These are phyloP conservation scores for Wickerhamomyces hampshirensis DNA, from an alignment of 805 yeast species.

Conservation along the genomic window DNA sequence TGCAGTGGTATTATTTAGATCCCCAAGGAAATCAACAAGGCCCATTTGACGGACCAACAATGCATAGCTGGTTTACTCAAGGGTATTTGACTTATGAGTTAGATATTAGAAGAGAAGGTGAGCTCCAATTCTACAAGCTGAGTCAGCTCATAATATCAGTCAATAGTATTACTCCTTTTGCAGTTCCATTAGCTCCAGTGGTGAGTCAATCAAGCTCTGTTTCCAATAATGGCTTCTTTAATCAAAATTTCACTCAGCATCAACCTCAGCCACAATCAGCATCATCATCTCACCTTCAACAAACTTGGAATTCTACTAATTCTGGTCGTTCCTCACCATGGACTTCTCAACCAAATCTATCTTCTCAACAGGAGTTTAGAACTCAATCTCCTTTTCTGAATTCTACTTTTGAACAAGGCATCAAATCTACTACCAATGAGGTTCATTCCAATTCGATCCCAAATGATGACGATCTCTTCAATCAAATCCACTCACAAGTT, in stretches of 20 bases:
- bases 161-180: conserved; percentile 56
- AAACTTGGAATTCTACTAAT: conserved; percentile 8
- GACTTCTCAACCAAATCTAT: conserved; percentile 10
- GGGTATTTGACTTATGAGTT: conserved; percentile 55
- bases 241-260: conserved; percentile 5
- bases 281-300: conserved; percentile 15
- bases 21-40: conserved; percentile 71
- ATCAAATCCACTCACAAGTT: conserved; percentile 35
- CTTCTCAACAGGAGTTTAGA: too few species aligned
- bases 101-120: conserved; percentile 55
- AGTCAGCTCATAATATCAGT: conserved; percentile 47
- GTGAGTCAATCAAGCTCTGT: conserved; percentile 4
- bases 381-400: conserved; percentile 2
- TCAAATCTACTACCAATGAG: conserved; percentile 5
- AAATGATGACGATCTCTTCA: conserved; percentile 28
- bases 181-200: conserved; percentile 41
- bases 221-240: conserved; percentile 8
- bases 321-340: conserved; percentile 20
- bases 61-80: conserved; percentile 73
- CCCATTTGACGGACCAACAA: conserved; percentile 66
- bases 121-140: conserved; percentile 43
- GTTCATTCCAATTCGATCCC: conserved; percentile 1
- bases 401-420: conserved; percentile 9
- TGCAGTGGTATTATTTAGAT: conserved; percentile 72
- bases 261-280: conserved; percentile 10